Base-by-base conservation (phyloP, 2,329 filamentous ascomycete species). In the Claviceps sp. region DNA sequence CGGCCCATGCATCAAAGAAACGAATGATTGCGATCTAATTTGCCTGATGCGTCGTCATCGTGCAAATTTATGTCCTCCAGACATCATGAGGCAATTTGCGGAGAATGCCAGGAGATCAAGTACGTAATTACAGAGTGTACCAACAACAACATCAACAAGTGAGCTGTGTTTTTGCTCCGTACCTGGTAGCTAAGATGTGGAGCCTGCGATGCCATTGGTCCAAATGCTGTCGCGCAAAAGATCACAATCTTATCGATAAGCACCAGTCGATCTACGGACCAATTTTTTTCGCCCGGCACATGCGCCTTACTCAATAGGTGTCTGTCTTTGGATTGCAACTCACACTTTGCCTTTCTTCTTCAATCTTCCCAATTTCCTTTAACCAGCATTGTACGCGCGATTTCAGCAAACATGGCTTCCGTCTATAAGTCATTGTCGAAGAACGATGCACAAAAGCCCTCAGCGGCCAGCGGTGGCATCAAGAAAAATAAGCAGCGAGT, bases 341-440 rank as follows among this genome's bases (percentile, higher is more conserved):
- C 40, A 36, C 40, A 50, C 8, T 22, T 44, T 20, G 11, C n/a
- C 30, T 20, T 7, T 2, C 20, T 42, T 49, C 4, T 40, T 16
- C 9, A 42, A 14, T 22, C 26, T 26, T 50, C n/a, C 14, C 16
- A 7, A n/a, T 9, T n/a, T 18, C 1, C 44, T 6, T 34, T 9
- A 20, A 18, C 22, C 20, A 7, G 40, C 11, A 6, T 4, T 44
- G 14, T 7, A 40, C 30, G 30, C 30, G 30, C 16, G 9, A 16
- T 8, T 4, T 20, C n/a, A 40, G 13, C 5, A 26, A 63, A 51
- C 50, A 64, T 88, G 85, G 82, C 84, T 48, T 74, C 84, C 43
- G 84, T 88, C 26, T 88, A 87, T 71, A 88, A 88, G 65, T 82
- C 84, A 16, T 71, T 89, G 50, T 84, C 82, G 5, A 87, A 85